A percentile compares a stretch with the other conserved stretches of the same genome.
phyloP scores from a whole-genome alignment of 306 rosid species.

The Inga oerstediana region DNA sequence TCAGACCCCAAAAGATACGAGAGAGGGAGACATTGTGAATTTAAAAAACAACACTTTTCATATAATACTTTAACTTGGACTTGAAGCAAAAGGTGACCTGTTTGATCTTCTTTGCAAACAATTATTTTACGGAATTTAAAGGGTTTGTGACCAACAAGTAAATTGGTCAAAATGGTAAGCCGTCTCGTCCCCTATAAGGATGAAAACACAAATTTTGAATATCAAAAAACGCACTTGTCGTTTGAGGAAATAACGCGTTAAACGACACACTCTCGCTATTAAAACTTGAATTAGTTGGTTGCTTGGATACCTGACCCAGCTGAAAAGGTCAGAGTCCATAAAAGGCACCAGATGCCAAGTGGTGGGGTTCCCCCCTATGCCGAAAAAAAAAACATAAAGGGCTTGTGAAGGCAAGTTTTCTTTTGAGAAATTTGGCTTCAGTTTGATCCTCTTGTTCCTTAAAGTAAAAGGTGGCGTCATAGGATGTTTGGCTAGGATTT shows the following conservation, averaged over 20 bases:
- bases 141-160: not conserved
- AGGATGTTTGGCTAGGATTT: not conserved
- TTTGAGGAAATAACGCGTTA: too few relatives aligned
- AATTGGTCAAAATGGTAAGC: too few relatives aligned
- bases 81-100: not conserved
- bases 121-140: not conserved
- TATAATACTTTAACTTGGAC: not conserved
- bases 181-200: too few relatives aligned
- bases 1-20: not conserved
- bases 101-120: not conserved
- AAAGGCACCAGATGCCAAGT: too few relatives aligned
- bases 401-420: not conserved
- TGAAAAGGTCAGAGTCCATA: too few relatives aligned
- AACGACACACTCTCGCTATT: too few relatives aligned
- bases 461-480: not conserved
- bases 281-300: too few relatives aligned
- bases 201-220: too few relatives aligned
- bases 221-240: too few relatives aligned
- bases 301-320: too few relatives aligned
- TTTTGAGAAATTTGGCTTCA: not conserved
- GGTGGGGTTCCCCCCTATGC: too few relatives aligned
- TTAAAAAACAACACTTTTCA: not conserved
- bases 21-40: not conserved
- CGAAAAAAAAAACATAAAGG: too few relatives aligned
- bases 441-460: not conserved